phyloP scores from a whole-genome alignment of 208 protist genomes.

The Leishmania gerbilli region DNA sequence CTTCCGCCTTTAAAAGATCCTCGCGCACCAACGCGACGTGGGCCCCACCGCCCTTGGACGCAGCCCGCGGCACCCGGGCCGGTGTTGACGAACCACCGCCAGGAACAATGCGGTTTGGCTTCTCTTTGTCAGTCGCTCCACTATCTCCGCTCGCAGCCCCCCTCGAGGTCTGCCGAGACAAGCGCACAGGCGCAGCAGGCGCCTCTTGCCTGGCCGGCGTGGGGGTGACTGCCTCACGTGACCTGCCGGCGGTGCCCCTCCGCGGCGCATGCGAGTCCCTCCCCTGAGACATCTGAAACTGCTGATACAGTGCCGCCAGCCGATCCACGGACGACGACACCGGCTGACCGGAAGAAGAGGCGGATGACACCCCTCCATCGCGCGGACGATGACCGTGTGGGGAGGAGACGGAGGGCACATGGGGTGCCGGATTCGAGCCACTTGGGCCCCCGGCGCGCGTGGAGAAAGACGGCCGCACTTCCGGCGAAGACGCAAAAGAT shows the following conservation, averaged over 20 bases:
- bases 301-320: slow-evolving; percentile 23
- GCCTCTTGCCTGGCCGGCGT: background rate
- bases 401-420: background rate
- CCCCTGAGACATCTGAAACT: slow-evolving; percentile 12
- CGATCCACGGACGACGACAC: slow-evolving; percentile 17
- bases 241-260: background rate
- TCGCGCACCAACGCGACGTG: background rate
- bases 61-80: background rate
- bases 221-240: background rate
- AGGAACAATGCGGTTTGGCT: background rate
- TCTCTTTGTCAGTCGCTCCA: background rate
- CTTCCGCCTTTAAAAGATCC: background rate
- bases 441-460: background rate
- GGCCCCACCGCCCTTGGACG: background rate
- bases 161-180: background rate
- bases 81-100: background rate
- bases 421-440: background rate
- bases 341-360: background rate
- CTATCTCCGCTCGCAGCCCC: background rate
- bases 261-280: background rate
- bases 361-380: background rate
- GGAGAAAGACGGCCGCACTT: background rate
- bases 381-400: background rate
- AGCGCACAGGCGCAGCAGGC: background rate
- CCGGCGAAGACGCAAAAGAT: background rate